Conservation (phyloP, 129 eudicot species). For the Rutidosis leptorrhynchoides region DNA sequence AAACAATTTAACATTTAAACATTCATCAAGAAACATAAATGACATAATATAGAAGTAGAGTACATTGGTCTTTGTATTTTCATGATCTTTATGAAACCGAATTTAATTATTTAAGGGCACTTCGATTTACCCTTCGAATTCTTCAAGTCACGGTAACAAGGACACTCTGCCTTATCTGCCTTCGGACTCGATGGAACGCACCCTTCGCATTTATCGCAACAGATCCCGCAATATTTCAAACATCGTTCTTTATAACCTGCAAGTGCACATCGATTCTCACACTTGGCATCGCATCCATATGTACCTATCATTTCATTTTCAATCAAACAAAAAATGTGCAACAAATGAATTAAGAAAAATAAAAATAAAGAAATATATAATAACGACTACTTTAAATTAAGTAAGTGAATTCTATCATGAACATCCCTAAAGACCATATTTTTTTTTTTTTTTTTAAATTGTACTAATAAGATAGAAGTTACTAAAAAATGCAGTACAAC, state of each 20-base stretch:
- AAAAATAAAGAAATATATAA: neutral
- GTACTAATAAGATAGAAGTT: too few relatives aligned
- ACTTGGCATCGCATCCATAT: constrained; percentile 38
- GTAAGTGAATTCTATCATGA: too few relatives aligned
- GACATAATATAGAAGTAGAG: neutral
- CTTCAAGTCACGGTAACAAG: constrained; percentile 57
- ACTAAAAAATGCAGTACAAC: too few relatives aligned
- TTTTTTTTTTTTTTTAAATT: too few relatives aligned
- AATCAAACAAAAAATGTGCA: neutral
- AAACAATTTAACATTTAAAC: neutral
- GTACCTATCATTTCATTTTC: neutral
- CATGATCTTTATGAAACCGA: too few relatives aligned
- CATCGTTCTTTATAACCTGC: constrained; percentile 44
- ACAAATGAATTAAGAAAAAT: neutral
- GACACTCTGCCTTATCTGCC: constrained; percentile 63
- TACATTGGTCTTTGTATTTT: too few relatives aligned
- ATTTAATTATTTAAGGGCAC: constrained; percentile 41
- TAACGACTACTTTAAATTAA: neutral
- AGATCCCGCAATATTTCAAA: constrained; percentile 49
- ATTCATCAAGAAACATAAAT: neutral
- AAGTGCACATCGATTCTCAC: constrained; percentile 32
- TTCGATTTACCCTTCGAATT: constrained; percentile 67
- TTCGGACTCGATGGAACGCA: constrained; percentile 71
- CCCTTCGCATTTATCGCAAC: constrained; percentile 45
- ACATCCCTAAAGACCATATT: too few relatives aligned